Evolutionary conservation across 2,329 filamentous ascomycete species (phyloP).

Genomic region (Diaporthe caulivora): DNA sequence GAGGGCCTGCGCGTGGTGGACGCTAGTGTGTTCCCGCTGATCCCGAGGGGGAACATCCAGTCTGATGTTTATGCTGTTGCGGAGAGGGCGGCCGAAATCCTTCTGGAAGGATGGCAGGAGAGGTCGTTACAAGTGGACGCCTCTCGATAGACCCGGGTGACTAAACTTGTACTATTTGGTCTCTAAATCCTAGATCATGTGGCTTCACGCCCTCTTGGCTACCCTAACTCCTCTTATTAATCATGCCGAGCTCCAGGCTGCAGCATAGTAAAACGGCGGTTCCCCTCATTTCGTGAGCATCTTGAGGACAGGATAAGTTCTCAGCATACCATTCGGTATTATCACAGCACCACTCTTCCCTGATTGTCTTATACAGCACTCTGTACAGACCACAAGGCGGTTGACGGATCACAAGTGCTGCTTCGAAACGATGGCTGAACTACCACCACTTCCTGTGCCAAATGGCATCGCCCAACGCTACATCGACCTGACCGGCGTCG

Average conservation of each 20-base stretch:
- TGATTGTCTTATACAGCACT: no score
- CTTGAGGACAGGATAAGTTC: background rate
- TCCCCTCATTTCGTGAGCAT: background rate
- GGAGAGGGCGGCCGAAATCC: slow-evolving; percentile 30
- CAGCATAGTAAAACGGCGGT: background rate
- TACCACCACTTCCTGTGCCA: slow-evolving; percentile 55
- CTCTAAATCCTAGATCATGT: background rate
- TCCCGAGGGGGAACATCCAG: slow-evolving; percentile 32
- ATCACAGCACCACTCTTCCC: background rate
- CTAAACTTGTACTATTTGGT: no score
- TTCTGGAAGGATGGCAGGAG: slow-evolving; percentile 23
- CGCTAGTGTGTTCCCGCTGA: slow-evolving; percentile 36
- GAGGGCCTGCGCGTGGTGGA: slow-evolving; percentile 28
- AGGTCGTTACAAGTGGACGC: background rate
- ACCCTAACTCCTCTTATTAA: background rate
- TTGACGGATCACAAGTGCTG: background rate
- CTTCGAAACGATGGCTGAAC: background rate
- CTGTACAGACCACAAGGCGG: background rate
- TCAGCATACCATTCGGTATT: background rate
- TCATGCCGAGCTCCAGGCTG: background rate
- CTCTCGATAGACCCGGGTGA: no score
- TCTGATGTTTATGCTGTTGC: slow-evolving; percentile 34
- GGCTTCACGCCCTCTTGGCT: background rate
- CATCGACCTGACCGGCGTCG: slow-evolving; percentile 56
- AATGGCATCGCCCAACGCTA: slow-evolving; percentile 66